Conservation (phyloP, 2,329 filamentous ascomycete species). For the Waltergamsia citrina region DNA sequence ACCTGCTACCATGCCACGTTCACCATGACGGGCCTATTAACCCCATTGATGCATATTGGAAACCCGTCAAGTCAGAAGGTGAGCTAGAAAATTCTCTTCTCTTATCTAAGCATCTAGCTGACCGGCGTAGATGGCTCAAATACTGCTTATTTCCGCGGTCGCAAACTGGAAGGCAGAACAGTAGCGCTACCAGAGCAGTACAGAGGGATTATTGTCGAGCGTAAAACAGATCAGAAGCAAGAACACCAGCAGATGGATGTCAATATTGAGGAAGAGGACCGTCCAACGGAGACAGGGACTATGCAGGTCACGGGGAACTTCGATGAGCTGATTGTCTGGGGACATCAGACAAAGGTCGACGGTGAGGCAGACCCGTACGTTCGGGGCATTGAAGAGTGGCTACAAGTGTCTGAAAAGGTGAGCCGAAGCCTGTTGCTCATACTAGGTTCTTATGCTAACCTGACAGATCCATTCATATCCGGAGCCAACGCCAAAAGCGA, state of each 20-base stretch:
- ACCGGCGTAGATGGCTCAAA: slow-evolving; percentile 33
- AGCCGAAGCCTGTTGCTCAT: neutral
- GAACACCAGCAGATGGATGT: slow-evolving; percentile 18
- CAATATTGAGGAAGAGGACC: slow-evolving; percentile 14
- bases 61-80: slow-evolving; percentile 40
- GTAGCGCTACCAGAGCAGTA: slow-evolving; percentile 65
- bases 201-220: slow-evolving; percentile 50
- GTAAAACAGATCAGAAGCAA: slow-evolving; percentile 24
- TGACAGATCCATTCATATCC: slow-evolving; percentile 23
- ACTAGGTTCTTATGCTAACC: slow-evolving; percentile 8
- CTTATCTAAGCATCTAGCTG: neutral
- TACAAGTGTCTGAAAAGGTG: slow-evolving; percentile 62
- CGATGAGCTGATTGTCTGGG: slow-evolving; percentile 73
- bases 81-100: slow-evolving; percentile 2
- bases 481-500: neutral
- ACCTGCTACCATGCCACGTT: slow-evolving; percentile 74
- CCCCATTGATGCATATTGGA: slow-evolving; percentile 60
- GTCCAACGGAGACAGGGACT: slow-evolving; percentile 39
- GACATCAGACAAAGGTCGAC: slow-evolving; percentile 60
- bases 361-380: slow-evolving; percentile 58
- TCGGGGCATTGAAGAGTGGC: slow-evolving; percentile 72
- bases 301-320: slow-evolving; percentile 61
- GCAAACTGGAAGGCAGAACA: slow-evolving; percentile 62
- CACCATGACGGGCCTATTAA: slow-evolving; percentile 68
- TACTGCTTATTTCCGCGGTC: slow-evolving; percentile 66